These are phyloP conservation scores for Magnusiomyces paraingens DNA, from an alignment of 1,139 yeast species.

Conservation along the genomic window DNA sequence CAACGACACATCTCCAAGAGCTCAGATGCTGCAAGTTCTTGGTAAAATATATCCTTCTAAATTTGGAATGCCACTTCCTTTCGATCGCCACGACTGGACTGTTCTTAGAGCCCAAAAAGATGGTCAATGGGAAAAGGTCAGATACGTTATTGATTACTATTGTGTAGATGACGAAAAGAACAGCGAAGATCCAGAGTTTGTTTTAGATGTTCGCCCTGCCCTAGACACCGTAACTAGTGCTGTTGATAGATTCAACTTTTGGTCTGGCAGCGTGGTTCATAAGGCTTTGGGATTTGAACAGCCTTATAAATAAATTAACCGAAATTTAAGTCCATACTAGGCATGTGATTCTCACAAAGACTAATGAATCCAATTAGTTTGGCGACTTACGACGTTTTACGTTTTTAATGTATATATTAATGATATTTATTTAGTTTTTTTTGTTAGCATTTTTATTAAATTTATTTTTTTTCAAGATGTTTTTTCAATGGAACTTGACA, in stretches of 20 bases:
- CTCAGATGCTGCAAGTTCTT: constrained; percentile 58
- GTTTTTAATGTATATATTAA: background rate
- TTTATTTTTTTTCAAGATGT: no score
- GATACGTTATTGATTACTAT: constrained; percentile 94
- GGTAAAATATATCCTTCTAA: constrained; percentile 66
- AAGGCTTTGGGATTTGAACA: constrained; percentile 40
- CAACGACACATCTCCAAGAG: constrained; percentile 81
- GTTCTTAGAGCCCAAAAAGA: constrained; percentile 58
- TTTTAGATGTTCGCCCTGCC: constrained; percentile 93
- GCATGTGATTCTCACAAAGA: no score
- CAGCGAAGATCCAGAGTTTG: constrained; percentile 75
- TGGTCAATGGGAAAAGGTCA: constrained; percentile 51
- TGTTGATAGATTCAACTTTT: constrained; percentile 55
- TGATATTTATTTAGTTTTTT: background rate
- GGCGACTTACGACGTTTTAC: background rate
- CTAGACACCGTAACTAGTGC: constrained; percentile 62
- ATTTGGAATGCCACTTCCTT: constrained; percentile 78
- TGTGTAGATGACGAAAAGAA: constrained; percentile 86
- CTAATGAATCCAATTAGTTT: no score
- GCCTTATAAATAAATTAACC: constrained; percentile 11
- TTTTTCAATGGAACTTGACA: no score
- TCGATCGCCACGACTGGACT: constrained; percentile 98
- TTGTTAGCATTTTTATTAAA: no score
- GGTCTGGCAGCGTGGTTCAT: constrained; percentile 42
- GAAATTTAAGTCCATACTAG: no score